phyloP scores from a whole-genome alignment of 2,329 filamentous ascomycete genomes.

The Phialophora macrospora region DNA sequence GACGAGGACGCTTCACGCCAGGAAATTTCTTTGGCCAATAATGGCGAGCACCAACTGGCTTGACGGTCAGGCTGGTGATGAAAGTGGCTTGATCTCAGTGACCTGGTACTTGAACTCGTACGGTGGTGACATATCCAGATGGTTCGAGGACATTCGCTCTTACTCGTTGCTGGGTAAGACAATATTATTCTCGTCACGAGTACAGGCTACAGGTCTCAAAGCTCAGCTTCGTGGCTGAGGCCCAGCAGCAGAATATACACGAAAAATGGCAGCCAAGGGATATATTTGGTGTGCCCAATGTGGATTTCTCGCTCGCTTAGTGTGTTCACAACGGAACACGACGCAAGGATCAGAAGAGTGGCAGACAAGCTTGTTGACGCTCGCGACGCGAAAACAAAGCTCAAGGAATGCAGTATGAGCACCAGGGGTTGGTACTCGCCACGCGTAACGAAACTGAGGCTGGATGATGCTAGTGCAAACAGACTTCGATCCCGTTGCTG shows the following conservation, averaged over 20 bases:
- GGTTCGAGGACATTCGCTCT: neutral
- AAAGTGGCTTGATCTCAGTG: conserved; percentile 6
- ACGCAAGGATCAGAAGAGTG: neutral
- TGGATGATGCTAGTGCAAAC: neutral
- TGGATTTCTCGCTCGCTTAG: conserved; percentile 6
- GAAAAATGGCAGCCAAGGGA: neutral
- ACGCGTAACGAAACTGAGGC: neutral
- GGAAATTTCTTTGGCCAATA: neutral
- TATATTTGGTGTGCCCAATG: neutral
- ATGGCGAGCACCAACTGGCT: neutral
- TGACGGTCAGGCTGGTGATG: conserved; percentile 5
- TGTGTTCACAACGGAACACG: neutral
- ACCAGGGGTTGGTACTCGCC: neutral
- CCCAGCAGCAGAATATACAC: neutral
- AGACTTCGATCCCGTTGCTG: conserved; percentile 3
- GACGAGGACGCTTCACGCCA: conserved; percentile 1
- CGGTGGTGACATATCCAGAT: neutral
- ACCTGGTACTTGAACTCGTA: neutral
- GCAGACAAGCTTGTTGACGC: neutral
- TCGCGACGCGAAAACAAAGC: neutral
- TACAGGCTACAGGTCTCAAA: neutral
- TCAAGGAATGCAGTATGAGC: neutral
- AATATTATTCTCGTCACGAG: neutral
- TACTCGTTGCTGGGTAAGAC: neutral
- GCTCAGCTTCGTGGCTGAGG: neutral